Evolutionary conservation across 2,329 filamentous ascomycete species (phyloP).

Genomic region (Cadophora malorum): DNA sequence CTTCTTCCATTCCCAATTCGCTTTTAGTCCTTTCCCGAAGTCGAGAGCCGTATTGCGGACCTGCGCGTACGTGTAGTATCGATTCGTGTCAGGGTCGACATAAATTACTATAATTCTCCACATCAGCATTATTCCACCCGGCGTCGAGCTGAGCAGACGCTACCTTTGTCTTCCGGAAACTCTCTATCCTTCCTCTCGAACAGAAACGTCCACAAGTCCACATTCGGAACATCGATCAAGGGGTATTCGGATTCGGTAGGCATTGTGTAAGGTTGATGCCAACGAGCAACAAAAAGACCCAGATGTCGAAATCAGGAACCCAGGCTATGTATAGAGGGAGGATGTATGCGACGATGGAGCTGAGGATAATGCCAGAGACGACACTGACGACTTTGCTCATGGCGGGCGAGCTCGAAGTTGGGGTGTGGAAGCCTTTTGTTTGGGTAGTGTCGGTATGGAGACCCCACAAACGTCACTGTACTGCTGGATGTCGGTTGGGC

Average conservation of each 20-base stretch:
- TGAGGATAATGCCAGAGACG: constrained; percentile 37
- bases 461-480: constrained; percentile 22
- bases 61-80: constrained; percentile 73
- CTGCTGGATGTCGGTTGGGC: background rate
- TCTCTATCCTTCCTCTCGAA: constrained; percentile 71
- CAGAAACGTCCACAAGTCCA: constrained; percentile 80
- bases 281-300: constrained; percentile 38
- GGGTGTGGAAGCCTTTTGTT: constrained; percentile 6
- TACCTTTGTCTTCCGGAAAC: constrained; percentile 78
- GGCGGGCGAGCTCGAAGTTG: constrained; percentile 16
- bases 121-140: constrained; percentile 4
- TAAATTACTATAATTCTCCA: constrained; percentile 68
- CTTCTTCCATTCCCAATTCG: constrained; percentile 78
- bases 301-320: constrained; percentile 40
- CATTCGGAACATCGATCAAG: constrained; percentile 69
- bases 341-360: constrained; percentile 31
- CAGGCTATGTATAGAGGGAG: constrained; percentile 39
- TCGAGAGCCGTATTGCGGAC: constrained; percentile 68
- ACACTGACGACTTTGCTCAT: constrained; percentile 36
- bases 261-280: constrained; percentile 42
- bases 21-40: constrained; percentile 83
- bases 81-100: constrained; percentile 73
- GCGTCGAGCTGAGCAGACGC: constrained; percentile 26
- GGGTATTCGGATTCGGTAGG: constrained; percentile 40
- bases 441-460: constrained; percentile 31